Base-by-base conservation (phyloP, 805 yeast genomes). In the Schwanniomyces occidentalis region DNA sequence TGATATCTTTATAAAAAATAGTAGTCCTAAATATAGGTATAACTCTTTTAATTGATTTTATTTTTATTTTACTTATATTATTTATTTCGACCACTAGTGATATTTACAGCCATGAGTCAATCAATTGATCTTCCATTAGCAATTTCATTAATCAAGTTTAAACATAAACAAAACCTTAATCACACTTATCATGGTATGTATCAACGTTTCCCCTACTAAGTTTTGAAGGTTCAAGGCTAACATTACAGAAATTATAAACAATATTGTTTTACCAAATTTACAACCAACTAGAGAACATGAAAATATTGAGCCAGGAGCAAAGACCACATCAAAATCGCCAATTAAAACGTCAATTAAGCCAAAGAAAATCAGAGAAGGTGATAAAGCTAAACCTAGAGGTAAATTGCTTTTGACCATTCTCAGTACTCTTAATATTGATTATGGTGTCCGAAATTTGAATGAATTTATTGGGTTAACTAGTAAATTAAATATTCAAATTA, bases 51-150 rank as follows among this genome's bases (percentile, higher is more conserved):
- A n/a, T n/a, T n/a, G n/a, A n/a, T n/a, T n/a, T n/a, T n/a, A n/a
- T n/a, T n/a, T n/a, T n/a, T n/a, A n/a, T n/a, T n/a, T n/a, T n/a
- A n/a, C n/a, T n/a, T n/a, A n/a, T n/a, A n/a, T n/a, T n/a, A n/a
- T n/a, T n/a, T n/a, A n/a, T n/a, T n/a, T n/a, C n/a, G n/a, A n/a
- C n/a, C n/a, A n/a, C n/a, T n/a, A n/a, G 30, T 16, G 16, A 16
- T 18, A 21, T 17, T 7, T 13, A 21, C 19, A n/a, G 21, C 7
- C 9, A 23, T 29, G 29, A 24, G 29, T 12, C 14, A 24, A 15
- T 28, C 34, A 4, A 16, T 36, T 7, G 44, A 38, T 7, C 21
- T 41, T 10, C 27, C 41, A 2, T 34, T 41, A 14, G 44, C 41
- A 3, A 9, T 41, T 9, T 30, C 40, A 8, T 30, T 40, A 13